Percentiles rank a stretch among this genome's conserved stretches.
Conservation (phyloP, 495 filamentous ascomycete genomes). For the Neurospora sp. region DNA sequence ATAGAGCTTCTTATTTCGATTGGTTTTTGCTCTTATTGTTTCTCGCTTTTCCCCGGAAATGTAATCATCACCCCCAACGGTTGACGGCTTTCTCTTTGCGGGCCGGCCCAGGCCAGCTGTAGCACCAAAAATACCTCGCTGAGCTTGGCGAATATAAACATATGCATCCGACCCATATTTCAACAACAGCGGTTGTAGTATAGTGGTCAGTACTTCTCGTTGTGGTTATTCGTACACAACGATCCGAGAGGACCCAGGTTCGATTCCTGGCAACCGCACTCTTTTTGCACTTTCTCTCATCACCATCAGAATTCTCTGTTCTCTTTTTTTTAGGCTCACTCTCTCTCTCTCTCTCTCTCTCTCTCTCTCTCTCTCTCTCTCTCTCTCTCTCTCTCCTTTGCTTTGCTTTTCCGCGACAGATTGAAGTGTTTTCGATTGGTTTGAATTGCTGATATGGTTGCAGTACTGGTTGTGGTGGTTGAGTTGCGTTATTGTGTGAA, state of each 20-base stretch:
- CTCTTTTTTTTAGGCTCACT: no score
- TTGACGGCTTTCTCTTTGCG: no score
- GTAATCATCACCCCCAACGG: no score
- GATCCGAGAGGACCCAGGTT: constrained; percentile 8
- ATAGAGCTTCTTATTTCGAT: no score
- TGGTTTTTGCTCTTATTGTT: no score
- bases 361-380: not conserved
- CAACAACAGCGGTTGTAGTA: constrained; percentile 3
- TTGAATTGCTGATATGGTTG: no score
- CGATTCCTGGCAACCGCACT: constrained; percentile 7
- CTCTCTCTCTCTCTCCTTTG: no score
- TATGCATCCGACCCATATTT: accelerated
- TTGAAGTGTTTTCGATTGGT: no score
- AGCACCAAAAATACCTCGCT: not conserved
- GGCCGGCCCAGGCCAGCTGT: no score
- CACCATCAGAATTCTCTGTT: no score
- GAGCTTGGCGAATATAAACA: not conserved
- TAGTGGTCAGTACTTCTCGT: constrained; percentile 10
- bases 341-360: no score
- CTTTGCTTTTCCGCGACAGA: not conserved
- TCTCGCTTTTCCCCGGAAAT: no score
- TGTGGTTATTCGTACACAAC: constrained; percentile 2
- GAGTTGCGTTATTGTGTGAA: not conserved
- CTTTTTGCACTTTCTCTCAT: not conserved
- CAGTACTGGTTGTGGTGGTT: not conserved